A percentile compares a stretch with the other conserved stretches of the same genome.
Evolutionary conservation across 495 filamentous ascomycete genomes (phyloP).

Genomic region (Darksidea phi): DNA sequence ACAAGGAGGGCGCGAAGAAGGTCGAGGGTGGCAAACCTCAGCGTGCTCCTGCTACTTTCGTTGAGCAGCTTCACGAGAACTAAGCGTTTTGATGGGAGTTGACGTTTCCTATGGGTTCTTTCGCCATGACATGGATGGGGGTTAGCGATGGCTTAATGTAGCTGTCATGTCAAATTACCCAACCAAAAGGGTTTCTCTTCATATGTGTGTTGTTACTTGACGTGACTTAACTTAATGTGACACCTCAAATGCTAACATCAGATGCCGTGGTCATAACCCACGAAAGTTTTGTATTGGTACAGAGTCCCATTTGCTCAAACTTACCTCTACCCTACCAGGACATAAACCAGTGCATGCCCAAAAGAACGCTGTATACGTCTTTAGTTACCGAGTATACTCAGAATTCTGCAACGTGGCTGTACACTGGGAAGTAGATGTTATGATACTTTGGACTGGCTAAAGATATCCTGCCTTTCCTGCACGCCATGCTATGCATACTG

Average conservation of each 20-base stretch:
- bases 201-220: background rate
- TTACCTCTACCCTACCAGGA: too few species aligned
- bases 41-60: constrained; percentile 51
- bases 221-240: background rate
- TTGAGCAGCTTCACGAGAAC: constrained; percentile 55
- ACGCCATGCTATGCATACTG: background rate
- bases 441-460: background rate
- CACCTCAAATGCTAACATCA: background rate
- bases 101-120: constrained; percentile 12
- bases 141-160: constrained; percentile 5
- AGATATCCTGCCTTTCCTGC: background rate
- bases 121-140: constrained; percentile 14
- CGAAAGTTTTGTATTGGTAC: too few species aligned
- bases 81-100: constrained; percentile 37
- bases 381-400: too few species aligned
- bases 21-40: constrained; percentile 56
- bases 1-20: constrained; percentile 69
- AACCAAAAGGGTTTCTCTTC: too few species aligned
- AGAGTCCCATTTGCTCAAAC: too few species aligned
- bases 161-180: constrained; percentile 10
- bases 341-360: too few species aligned
- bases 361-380: too few species aligned
- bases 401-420: too few species aligned
- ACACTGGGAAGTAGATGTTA: too few species aligned
- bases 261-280: too few species aligned